Base-by-base conservation (phyloP, 2,329 filamentous ascomycete species). In the Escovopsis sp. region DNA sequence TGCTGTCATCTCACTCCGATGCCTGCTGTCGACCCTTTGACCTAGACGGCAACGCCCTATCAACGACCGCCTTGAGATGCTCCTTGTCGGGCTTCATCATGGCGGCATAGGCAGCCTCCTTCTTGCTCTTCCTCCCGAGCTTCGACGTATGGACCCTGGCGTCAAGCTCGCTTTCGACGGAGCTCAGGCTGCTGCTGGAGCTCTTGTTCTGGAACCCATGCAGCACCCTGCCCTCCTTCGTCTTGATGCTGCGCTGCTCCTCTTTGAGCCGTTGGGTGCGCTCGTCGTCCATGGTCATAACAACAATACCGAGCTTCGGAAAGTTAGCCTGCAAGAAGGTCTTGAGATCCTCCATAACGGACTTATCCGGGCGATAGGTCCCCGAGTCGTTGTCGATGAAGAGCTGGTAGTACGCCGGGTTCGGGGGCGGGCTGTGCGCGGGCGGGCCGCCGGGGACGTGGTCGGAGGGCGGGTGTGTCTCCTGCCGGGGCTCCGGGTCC, bases 331-430 rank as follows among this genome's bases (percentile, higher is more conserved):
- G 64, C 2, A 96, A 62, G 55, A 86, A 94, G 10, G 67, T 55
- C 40, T 80, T 77, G 1, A 96, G 67, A 1, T 79, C 57, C 0
- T 84, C 83, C 1, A 96, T 71, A 9, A 84, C 69, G 10, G 78
- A 71, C 43, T 82, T 81, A 54, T 93, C 86, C 0, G 89, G 89
- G 0, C 89, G 76, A 59, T 96, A 96, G 0, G 89, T 96, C 10
- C 89, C 89, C 42, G 80, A 86, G 60, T 94, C 89, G 54, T 96
- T 96, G 65, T 96, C 89, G 54, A 96, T 95, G 48, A 91, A 68
- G 8, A 96, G 73, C 57, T 94, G 82, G 58, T 94, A 96, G 55
- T 70, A 68, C 40, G 59, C 56, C n/a, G 65, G 72, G 43, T 70
- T 59, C 12, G 57, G 50, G 0, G 67, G 71, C 3, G 68, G 70